Evolutionary conservation across 108 stramenopile genomes (phyloP), one percentile per base, ranked within the genome.

Genomic region (Nitzschia sp.): DNA sequence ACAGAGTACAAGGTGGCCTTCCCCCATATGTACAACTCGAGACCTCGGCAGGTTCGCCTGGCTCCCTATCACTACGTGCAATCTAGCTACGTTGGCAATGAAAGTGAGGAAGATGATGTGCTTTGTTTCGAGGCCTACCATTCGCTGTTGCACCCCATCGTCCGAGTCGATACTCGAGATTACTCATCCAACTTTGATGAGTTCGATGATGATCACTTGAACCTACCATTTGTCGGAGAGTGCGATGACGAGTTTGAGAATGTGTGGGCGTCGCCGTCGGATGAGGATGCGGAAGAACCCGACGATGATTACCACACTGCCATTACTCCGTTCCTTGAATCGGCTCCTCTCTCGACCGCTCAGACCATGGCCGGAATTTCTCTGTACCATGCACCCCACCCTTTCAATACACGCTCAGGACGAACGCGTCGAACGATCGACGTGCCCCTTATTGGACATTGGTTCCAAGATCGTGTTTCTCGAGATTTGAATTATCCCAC

Each of bases 1-100:
- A 96, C 97, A 17, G 98, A 99, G 77, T 99, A 99, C 76, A 83
- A 86, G 56, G 95, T 98, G 72, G 97, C 97, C 15, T 98, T 97
- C 71, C 97, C 97, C 9, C 88, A 96, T 67, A 82, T 99, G 22
- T 99, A 97, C 94, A 99, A 98, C 74, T 95, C 94, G 42, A 82
- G 98, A 26, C 98, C 98, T 15, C 85, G 98, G 11, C 88, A 92
- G 67, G 95, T 98, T 14, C 68, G 73, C 15, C 72, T 95, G 37
- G 79, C 85, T 14, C 84, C 87, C 0, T 99, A 98, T 86, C 96
- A 97, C 67, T 80, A 95, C 69, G 96, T 97, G 10, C 84, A 90
- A 44, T 88, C 94, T 17, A 91, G 85, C 62, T 97, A 95, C 77
- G 91, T 97, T 10, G 91, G 94, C 53, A 76, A 86, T 19, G 87